Evolutionary conservation across 2,329 filamentous ascomycete species (phyloP).

Genomic region (Dactylellina leptospora): DNA sequence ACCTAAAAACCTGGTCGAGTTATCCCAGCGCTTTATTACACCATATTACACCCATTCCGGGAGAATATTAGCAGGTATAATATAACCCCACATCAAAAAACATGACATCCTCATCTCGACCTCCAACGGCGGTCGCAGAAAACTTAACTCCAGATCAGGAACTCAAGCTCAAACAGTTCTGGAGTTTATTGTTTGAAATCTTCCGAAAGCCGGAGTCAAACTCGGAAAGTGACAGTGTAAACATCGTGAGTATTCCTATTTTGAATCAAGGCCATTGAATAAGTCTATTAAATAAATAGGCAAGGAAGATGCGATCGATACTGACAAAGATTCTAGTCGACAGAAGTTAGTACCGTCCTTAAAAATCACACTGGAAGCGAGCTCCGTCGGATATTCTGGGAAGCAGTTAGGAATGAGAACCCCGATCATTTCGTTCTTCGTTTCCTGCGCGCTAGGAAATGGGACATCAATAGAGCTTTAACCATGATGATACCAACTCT

Average conservation of each 20-base stretch:
- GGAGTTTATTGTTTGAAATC: not conserved
- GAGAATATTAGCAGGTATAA: too few relatives aligned
- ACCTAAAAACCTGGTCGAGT: too few relatives aligned
- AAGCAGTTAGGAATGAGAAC: slow-evolving; percentile 79
- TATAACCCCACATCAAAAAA: not conserved
- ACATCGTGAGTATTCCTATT: too few relatives aligned
- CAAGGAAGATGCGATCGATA: too few relatives aligned
- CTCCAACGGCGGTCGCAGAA: not conserved
- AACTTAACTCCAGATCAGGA: not conserved
- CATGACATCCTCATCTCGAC: not conserved
- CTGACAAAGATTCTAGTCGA: too few relatives aligned
- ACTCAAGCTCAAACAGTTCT: not conserved
- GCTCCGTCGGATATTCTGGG: slow-evolving; percentile 84
- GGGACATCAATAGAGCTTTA: slow-evolving; percentile 93
- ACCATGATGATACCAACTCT: slow-evolving; percentile 95
- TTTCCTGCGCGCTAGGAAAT: slow-evolving; percentile 89
- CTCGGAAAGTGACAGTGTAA: too few relatives aligned
- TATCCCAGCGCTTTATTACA: too few relatives aligned
- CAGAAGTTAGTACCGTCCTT: not conserved
- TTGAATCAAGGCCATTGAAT: too few relatives aligned
- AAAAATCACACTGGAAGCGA: slow-evolving; percentile 63
- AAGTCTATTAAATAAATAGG: too few relatives aligned
- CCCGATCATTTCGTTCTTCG: slow-evolving; percentile 86
- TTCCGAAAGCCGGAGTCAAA: not conserved
- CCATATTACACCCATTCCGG: too few relatives aligned